Percentiles rank a stretch among this genome's conserved stretches.
These are phyloP conservation scores for Polytrichum commune DNA, from an alignment of 225 moss, liverwort and hornwort species.

Conservation along the genomic window DNA sequence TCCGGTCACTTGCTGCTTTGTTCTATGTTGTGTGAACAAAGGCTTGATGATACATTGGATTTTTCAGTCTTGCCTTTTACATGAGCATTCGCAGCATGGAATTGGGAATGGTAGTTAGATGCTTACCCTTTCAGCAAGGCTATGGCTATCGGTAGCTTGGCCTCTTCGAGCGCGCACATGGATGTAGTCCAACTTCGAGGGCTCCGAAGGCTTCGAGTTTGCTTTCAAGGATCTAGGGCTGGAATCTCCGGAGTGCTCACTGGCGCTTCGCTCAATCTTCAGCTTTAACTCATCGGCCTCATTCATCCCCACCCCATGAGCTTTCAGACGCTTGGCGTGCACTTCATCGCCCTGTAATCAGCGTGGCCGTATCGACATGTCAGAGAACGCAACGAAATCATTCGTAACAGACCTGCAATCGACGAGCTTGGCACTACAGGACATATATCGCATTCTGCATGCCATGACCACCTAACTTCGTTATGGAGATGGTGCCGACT, in stretches of 20 bases:
- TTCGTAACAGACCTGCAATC: too few species aligned
- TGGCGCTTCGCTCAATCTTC: constrained; percentile 19
- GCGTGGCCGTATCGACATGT: background rate
- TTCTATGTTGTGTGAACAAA: too few species aligned
- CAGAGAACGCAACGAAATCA: too few species aligned
- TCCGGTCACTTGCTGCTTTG: background rate
- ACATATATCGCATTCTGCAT: too few species aligned
- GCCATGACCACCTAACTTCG: too few species aligned
- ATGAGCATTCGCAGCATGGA: too few species aligned
- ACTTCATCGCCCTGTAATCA: constrained; percentile 14
- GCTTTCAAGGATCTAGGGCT: constrained; percentile 33
- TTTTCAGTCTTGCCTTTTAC: too few species aligned
- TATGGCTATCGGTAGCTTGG: constrained; percentile 65
- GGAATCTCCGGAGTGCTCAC: constrained; percentile 35
- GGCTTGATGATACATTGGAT: too few species aligned
- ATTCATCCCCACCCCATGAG: constrained; percentile 7
- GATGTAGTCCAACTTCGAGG: constrained; percentile 51
- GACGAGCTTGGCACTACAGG: too few species aligned
- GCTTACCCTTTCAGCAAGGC: constrained; percentile 60
- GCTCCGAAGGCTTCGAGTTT: constrained; percentile 35
- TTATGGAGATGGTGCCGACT: too few species aligned
- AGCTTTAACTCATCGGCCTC: constrained; percentile 19
- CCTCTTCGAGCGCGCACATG: constrained; percentile 59
- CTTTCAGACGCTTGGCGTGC: constrained; percentile 21
- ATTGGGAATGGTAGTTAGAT: too few species aligned